Conservation (phyloP, 345 rosid genomes). For the Salix arbutifolia region DNA sequence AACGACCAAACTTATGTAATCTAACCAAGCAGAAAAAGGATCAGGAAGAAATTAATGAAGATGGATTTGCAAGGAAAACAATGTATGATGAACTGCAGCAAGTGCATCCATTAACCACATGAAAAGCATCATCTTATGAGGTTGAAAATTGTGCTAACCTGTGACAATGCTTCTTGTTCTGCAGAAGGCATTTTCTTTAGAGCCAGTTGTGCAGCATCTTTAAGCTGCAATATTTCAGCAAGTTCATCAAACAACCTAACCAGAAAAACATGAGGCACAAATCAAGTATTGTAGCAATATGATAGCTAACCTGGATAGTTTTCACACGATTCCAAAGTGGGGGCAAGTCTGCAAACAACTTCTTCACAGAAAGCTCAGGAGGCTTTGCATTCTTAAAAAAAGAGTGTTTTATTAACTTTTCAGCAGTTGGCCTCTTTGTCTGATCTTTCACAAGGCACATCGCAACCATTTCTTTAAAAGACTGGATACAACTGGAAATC, state of each 20-base stretch:
- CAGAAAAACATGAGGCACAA: conserved; percentile 13
- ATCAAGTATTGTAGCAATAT: conserved; percentile 7
- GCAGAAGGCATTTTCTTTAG: conserved; percentile 91
- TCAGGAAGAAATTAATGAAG: background rate
- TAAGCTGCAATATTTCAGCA: conserved; percentile 53
- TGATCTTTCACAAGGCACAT: conserved; percentile 99
- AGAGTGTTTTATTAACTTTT: conserved; percentile 80
- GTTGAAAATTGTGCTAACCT: conserved; percentile 42
- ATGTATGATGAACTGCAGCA: background rate
- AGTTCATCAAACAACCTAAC: conserved; percentile 12
- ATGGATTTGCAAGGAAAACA: background rate
- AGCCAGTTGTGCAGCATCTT: conserved; percentile 94
- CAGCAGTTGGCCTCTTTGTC: conserved; percentile 95
- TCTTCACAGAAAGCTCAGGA: conserved; percentile 81
- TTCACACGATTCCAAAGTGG: conserved; percentile 92
- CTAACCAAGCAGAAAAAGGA: background rate
- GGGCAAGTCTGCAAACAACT: conserved; percentile 70
- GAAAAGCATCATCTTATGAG: background rate
- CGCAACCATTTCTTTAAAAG: conserved; percentile 99
- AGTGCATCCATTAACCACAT: background rate
- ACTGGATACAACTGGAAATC: conserved; percentile 93
- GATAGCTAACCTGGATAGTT: conserved; percentile 71
- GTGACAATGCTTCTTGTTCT: conserved; percentile 91
- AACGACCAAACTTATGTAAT: background rate
- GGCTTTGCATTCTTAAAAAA: conserved; percentile 91